Percentiles rank a stretch among this genome's conserved stretches.
phyloP scores from a whole-genome alignment of 75 land plant species.

The Isoetes taiwanensis region DNA sequence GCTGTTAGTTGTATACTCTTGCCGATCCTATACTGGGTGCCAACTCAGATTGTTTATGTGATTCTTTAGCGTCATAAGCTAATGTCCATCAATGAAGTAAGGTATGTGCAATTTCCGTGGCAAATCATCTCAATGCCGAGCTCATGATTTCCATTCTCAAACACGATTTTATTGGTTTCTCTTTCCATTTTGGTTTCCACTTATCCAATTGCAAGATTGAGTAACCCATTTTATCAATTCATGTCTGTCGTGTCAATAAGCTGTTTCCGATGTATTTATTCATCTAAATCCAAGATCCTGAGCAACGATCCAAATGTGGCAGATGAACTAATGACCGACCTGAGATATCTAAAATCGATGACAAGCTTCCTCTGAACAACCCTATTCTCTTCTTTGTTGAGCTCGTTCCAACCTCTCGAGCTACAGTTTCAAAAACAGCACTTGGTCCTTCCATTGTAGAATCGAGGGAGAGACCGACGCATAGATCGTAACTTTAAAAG shows the following conservation, averaged over 20 bases:
- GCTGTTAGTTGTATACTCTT: no score
- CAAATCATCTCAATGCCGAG: no score
- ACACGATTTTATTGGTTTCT: no score
- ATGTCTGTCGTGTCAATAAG: not conserved
- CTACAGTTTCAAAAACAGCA: constrained; percentile 33
- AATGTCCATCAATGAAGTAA: no score
- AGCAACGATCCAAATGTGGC: not conserved
- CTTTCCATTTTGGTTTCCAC: no score
- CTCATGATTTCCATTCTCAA: no score
- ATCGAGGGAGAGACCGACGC: no score
- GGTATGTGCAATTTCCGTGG: no score
- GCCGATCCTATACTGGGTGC: no score
- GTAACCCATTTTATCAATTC: not conserved
- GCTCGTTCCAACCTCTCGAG: constrained; percentile 38
- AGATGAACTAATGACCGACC: constrained; percentile 13
- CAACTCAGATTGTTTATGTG: no score
- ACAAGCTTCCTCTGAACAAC: constrained; percentile 41
- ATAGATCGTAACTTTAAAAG: no score
- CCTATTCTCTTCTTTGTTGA: constrained; percentile 59
- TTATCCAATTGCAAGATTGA: not conserved
- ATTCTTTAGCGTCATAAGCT: no score
- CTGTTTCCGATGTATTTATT: not conserved
- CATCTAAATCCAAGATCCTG: not conserved
- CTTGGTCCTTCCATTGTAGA: constrained; percentile 25
- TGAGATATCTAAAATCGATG: constrained; percentile 28